Percentiles rank a stretch among this genome's conserved stretches.
Evolutionary conservation across 192 early-diverging fungal genomes (phyloP).

Genomic region (Coemansia sp.): DNA sequence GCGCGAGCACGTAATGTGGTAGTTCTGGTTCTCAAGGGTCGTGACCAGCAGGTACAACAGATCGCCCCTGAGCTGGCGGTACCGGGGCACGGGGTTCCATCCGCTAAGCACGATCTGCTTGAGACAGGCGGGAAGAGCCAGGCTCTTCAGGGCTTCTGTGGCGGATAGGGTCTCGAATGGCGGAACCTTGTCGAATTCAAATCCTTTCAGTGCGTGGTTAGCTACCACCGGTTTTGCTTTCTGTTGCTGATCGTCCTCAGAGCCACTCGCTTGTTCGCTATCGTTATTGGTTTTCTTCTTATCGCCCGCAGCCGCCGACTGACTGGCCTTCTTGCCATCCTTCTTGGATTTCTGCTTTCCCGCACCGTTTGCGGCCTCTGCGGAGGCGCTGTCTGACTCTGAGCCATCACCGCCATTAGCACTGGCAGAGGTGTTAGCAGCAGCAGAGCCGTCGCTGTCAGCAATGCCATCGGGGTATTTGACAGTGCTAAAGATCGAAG

Average conservation of each 20-base stretch:
- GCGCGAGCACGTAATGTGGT: slow-evolving; percentile 84
- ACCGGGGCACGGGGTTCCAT: slow-evolving; percentile 91
- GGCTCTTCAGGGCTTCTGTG: slow-evolving; percentile 55
- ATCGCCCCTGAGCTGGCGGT: slow-evolving; percentile 77
- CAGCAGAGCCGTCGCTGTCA: slow-evolving; percentile 4
- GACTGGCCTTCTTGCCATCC: slow-evolving; percentile 6
- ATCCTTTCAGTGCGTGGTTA: slow-evolving; percentile 25
- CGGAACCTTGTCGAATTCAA: slow-evolving; percentile 18
- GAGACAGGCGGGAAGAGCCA: slow-evolving; percentile 63
- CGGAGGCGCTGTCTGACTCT: slow-evolving; percentile 18
- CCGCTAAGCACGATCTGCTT: slow-evolving; percentile 77
- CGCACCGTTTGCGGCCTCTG: slow-evolving; percentile 20
- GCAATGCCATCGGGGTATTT: slow-evolving; percentile 26
- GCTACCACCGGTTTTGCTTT: neutral
- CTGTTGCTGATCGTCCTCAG: neutral
- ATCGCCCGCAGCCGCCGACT: neutral
- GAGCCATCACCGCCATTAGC: neutral
- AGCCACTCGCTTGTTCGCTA: slow-evolving; percentile 14
- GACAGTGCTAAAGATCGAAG: slow-evolving; percentile 64
- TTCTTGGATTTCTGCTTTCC: slow-evolving; percentile 21
- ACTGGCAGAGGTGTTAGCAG: neutral
- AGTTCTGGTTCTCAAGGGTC: slow-evolving; percentile 80
- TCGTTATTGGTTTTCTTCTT: slow-evolving; percentile 10
- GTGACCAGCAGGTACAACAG: slow-evolving; percentile 85
- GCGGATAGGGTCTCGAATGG: slow-evolving; percentile 58